Evolutionary conservation across 306 rosid species (phyloP), one percentile per base, ranked within the genome.

Genomic region (Crotalaria pallida): DNA sequence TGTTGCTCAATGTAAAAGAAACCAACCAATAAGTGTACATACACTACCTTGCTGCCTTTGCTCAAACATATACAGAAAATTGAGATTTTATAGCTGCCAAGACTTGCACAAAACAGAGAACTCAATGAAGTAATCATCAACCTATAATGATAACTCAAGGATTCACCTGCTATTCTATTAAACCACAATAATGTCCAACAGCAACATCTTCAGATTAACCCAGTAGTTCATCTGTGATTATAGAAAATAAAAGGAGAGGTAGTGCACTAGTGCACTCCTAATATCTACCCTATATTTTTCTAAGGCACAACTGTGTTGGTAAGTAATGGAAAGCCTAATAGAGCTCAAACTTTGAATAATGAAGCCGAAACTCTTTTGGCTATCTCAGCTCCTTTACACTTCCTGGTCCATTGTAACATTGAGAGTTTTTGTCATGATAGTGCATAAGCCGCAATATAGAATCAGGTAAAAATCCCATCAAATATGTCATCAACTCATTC

Each of bases 391-490:
- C 64, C 60, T 74, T 78, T 17, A 58, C 63, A 17, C 66, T 69
- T 57, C 34, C 74, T 18, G 56, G 17, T 43, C 68, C 76, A 41
- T 71, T 27, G 21, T 31, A 27, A 58, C 2, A 21, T 47, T 63
- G 73, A 57, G 62, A 64, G 51, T n/a, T n/a, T n/a, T 40, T 72
- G 41, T 61, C 63, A 9, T 11, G 34, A 11, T 56, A 58, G 31
- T 31, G 50, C 79, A 82, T 74, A 79, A 71, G 55, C 9, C 80
- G 58, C 45, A 66, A 71, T 68, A 59, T 40, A 3, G 79, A 79
- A 68, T 45, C 78, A 53, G 88, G 90, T 45, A 82, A 75, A 53
- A 59, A 79, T 24, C 80, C 72, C 48, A 62, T 71, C 74, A 86
- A 80, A 51, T 41, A 60, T 45, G 47, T 58, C 72, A 24, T 55